phyloP scores from a whole-genome alignment of 2,329 filamentous ascomycete genomes.

The Metarhizium rileyi region DNA sequence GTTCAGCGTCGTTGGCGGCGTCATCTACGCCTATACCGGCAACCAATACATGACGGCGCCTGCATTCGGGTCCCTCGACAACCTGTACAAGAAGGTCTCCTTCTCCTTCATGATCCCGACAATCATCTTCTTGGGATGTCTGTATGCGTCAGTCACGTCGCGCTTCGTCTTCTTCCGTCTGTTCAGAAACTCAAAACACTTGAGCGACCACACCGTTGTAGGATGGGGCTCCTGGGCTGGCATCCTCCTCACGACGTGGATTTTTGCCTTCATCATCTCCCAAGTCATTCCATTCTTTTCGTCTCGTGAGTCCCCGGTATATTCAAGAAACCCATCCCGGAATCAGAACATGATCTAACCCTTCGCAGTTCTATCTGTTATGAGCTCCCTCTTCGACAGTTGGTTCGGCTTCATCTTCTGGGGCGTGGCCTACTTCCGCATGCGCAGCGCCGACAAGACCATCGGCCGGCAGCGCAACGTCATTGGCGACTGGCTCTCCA shows the following conservation, averaged over 20 bases:
- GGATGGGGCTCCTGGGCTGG: constrained; percentile 73
- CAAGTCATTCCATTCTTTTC: constrained; percentile 92
- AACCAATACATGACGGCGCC: constrained; percentile 83
- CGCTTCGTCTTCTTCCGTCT: constrained; percentile 88
- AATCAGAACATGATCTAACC: too few species aligned
- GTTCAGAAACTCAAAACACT: constrained; percentile 70
- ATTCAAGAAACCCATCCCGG: background rate
- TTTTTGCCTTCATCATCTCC: constrained; percentile 85
- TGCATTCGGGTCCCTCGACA: constrained; percentile 74
- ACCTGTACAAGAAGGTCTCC: constrained; percentile 75
- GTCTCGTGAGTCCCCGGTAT: constrained; percentile 39
- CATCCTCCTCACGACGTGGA: constrained; percentile 64
- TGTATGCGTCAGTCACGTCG: constrained; percentile 84
- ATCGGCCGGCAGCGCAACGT: constrained; percentile 41
- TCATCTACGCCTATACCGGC: constrained; percentile 81
- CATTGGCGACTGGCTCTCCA: constrained; percentile 41
- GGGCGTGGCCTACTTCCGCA: constrained; percentile 70
- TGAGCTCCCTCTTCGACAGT: constrained; percentile 85
- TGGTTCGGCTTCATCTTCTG: constrained; percentile 97
- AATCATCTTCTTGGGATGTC: constrained; percentile 79
- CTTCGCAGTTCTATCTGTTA: constrained; percentile 52
- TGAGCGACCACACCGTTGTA: constrained; percentile 67
- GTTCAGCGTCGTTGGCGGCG: constrained; percentile 70
- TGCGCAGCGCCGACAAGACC: constrained; percentile 54
- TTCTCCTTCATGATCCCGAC: constrained; percentile 97